Evolutionary conservation across 2,329 filamentous ascomycete species (phyloP), one percentile per base, ranked within the genome.

Genomic region (Fusarium annulatum): DNA sequence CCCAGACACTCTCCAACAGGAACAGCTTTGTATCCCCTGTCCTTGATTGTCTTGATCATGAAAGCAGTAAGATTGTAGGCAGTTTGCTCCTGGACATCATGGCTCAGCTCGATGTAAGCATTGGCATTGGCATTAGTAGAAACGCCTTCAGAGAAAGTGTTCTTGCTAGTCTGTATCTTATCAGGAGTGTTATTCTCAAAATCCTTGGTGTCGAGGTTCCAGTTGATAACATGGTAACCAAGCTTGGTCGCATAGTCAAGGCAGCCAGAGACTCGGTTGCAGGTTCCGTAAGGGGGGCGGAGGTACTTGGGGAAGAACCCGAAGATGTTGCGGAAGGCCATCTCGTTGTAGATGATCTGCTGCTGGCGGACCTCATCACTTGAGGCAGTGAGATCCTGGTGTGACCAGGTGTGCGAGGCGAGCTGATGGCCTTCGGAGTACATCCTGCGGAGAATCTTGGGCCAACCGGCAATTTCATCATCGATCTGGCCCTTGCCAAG

Each of bases 171-270:
- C 64, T 84, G 81, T 71, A 90, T 89, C 65, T 84, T 84, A 43
- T 84, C 79, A 3, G 87, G 83, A 10, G 81, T 81, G 65, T 85
- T 83, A 72, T 89, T 85, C 71, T 87, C 81, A 75, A 88, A 90
- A 78, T 91, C 89, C 67, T 89, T 86, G 21, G 89, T 91, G 76
- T 91, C 88, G 30, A 90, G 80, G 75, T 89, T 87, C 75, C 87
- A 88, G 76, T 88, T 88, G 62, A 87, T 83, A 72, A 89, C 79
- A 73, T 90, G 87, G 78, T 90, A 90, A 34, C 85, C 86, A 28
- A 89, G 76, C n/a, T 71, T 72, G 6, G 72, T 77, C 60, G 85
- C 69, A 30, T 80, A 77, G 18, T 76, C 71, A 42, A 81, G 72
- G 72, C 84, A 85, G 9, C 81, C 84, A 11, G 81, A 83, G 5